Evolutionary conservation across 2,329 filamentous ascomycete genomes (phyloP).

Genomic region (Tolypocladium pustulatum): DNA sequence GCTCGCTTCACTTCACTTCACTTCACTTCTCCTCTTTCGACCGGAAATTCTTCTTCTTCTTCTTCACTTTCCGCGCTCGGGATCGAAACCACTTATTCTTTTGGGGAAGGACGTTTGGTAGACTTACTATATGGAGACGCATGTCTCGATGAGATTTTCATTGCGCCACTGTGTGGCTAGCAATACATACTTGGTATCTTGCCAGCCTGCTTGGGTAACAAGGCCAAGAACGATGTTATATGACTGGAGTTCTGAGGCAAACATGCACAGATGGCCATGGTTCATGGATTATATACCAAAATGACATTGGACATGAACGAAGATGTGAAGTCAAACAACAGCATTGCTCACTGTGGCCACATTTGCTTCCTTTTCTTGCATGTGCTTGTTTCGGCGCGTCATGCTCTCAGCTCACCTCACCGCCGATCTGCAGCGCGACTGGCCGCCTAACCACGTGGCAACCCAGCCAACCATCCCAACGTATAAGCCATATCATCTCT

Average conservation of each 20-base stretch:
- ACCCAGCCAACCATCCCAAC: neutral
- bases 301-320: neutral
- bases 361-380: neutral
- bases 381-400: neutral
- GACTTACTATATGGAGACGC: conserved; percentile 2
- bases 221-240: neutral
- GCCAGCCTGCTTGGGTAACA: neutral
- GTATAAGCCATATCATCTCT: neutral
- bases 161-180: neutral
- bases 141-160: conserved; percentile 2
- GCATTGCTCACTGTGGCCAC: neutral
- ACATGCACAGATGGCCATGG: neutral
- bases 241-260: neutral
- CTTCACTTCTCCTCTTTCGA: neutral
- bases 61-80: conserved; percentile 1
- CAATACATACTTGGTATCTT: neutral
- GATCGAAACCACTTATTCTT: neutral
- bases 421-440: neutral
- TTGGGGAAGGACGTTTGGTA: conserved; percentile 20
- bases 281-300: neutral
- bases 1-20: neutral
- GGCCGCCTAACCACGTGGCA: neutral
- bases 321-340: neutral
- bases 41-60: too few species aligned
- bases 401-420: neutral